A percentile compares a stretch with the other conserved stretches of the same genome.
phyloP scores from a whole-genome alignment of 2,329 filamentous ascomycete genomes.

The Cercospora berteroae region DNA sequence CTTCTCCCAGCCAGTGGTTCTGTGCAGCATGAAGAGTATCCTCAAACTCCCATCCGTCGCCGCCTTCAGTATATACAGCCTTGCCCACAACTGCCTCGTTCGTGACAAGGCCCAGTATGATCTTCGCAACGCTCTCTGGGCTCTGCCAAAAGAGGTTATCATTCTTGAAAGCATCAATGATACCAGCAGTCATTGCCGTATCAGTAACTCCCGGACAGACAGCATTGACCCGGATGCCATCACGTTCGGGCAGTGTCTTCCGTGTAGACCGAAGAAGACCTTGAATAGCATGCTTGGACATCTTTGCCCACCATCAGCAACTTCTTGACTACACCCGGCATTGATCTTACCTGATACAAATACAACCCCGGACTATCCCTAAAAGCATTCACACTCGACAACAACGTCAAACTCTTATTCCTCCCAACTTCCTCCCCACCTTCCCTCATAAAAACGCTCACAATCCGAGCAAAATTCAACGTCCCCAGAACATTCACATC shows the following conservation, averaged over 20 bases:
- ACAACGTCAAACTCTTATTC: constrained; percentile 42
- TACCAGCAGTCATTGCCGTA: constrained; percentile 35
- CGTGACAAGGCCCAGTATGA: constrained; percentile 32
- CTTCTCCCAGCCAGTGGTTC: constrained; percentile 45
- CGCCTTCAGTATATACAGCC: constrained; percentile 46
- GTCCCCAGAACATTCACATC: constrained; percentile 47
- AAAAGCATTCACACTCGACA: constrained; percentile 51
- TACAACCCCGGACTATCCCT: constrained; percentile 50
- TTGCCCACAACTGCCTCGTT: constrained; percentile 42
- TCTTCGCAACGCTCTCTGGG: constrained; percentile 26
- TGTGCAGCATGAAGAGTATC: constrained; percentile 44
- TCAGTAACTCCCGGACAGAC: constrained; percentile 47
- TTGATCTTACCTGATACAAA: constrained; percentile 40
- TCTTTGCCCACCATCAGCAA: constrained; percentile 12
- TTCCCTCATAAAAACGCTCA: constrained; percentile 51
- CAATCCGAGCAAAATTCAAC: constrained; percentile 50
- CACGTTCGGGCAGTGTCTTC: constrained; percentile 27
- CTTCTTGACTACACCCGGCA: too few relatives aligned
- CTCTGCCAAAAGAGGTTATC: constrained; percentile 25
- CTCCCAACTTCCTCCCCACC: constrained; percentile 35
- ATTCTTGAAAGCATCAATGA: constrained; percentile 23
- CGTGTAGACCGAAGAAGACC: constrained; percentile 29
- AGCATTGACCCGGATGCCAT: constrained; percentile 41
- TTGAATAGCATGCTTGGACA: constrained; percentile 30
- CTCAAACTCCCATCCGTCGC: constrained; percentile 48